Evolutionary conservation across 257 asterid genomes (phyloP).

Genomic region (Petunia secreta): DNA sequence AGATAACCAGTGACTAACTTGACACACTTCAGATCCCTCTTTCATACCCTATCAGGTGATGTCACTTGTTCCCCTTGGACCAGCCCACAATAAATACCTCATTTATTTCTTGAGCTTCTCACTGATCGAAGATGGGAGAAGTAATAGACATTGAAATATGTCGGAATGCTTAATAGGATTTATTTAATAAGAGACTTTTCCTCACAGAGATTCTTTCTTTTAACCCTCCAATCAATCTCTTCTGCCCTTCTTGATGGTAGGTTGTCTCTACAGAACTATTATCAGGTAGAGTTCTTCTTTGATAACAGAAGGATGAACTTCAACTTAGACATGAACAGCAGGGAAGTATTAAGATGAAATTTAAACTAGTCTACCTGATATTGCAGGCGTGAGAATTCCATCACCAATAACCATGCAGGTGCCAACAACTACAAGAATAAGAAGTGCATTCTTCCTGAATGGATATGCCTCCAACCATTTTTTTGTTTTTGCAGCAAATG

Average conservation of each 20-base stretch:
- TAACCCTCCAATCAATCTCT: no score
- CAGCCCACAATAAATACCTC: no score
- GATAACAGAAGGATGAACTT: background rate
- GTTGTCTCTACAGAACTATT: background rate
- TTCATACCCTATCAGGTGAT: no score
- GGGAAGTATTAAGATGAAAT: conserved; percentile 20
- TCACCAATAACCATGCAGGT: conserved; percentile 44
- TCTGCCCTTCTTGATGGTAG: background rate
- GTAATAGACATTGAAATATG: no score
- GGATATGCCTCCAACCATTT: conserved; percentile 79
- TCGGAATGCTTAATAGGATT: no score
- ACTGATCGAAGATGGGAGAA: no score
- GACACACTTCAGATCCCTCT: no score
- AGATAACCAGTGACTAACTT: no score
- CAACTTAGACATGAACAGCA: background rate
- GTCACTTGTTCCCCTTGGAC: no score
- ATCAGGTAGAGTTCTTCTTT: conserved; percentile 18
- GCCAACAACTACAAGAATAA: conserved; percentile 37
- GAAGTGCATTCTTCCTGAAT: conserved; percentile 65
- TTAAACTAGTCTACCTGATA: conserved; percentile 30
- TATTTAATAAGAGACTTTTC: no score
- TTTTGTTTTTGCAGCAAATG: conserved; percentile 92
- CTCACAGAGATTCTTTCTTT: no score
- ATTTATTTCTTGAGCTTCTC: no score
- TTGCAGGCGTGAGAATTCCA: conserved; percentile 43